These are phyloP conservation scores for Austropuccinia psidii DNA, from an alignment of 1,284 basidiomycete species.

Conservation along the genomic window DNA sequence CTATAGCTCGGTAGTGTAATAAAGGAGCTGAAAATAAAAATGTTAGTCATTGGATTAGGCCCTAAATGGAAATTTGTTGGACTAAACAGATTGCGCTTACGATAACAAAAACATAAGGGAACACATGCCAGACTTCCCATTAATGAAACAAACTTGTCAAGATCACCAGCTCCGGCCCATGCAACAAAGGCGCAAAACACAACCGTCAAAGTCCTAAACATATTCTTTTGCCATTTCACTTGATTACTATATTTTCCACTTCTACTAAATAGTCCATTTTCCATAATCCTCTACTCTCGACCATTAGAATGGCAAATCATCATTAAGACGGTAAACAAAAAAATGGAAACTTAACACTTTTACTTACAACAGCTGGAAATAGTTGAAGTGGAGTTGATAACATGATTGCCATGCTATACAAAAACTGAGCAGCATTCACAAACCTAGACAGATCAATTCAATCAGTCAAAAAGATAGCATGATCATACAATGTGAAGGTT, in stretches of 20 bases:
- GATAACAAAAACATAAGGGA: slow-evolving; percentile 66
- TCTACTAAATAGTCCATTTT: slow-evolving; percentile 81
- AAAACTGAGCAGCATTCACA: slow-evolving; percentile 38
- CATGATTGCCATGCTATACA: slow-evolving; percentile 74
- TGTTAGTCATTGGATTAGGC: too few species aligned
- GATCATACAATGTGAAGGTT: slow-evolving; percentile 46
- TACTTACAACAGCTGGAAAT: slow-evolving; percentile 71
- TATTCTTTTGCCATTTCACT: slow-evolving; percentile 78
- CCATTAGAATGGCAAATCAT: not conserved
- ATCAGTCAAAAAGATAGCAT: slow-evolving; percentile 2
- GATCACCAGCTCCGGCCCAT: slow-evolving; percentile 74
- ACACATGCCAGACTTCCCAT: slow-evolving; percentile 91
- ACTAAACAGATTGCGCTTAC: slow-evolving; percentile 77
- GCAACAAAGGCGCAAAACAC: slow-evolving; percentile 66
- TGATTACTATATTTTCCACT: slow-evolving; percentile 72
- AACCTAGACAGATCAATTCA: slow-evolving; percentile 50
- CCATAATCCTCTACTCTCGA: slow-evolving; percentile 64
- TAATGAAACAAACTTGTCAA: slow-evolving; percentile 95
- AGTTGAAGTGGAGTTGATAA: slow-evolving; percentile 90
- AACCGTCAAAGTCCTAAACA: slow-evolving; percentile 72
- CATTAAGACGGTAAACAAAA: not conserved
- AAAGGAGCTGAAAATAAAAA: slow-evolving; percentile 8
- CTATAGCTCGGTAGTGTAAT: slow-evolving; percentile 50
- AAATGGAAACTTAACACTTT: not conserved
- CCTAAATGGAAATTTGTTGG: too few species aligned